A percentile compares a stretch with the other conserved stretches of the same genome.
Evolutionary conservation across 192 early-diverging fungal species (phyloP).

Genomic region (Neocallimastix lanati): DNA sequence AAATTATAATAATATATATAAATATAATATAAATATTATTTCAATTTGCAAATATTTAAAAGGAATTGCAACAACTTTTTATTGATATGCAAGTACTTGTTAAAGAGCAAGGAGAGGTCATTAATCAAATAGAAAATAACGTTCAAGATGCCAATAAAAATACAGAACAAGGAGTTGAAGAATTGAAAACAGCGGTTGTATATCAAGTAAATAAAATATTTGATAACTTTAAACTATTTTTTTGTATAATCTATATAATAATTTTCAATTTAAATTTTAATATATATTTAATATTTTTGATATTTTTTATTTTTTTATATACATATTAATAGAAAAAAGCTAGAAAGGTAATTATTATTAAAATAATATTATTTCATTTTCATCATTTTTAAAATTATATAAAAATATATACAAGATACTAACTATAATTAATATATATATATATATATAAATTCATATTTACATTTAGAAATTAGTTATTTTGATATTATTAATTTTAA

Average conservation of each 20-base stretch:
- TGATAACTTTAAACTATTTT: background rate
- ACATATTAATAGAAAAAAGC: background rate
- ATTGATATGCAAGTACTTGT: conserved; percentile 75
- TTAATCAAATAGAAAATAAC: conserved; percentile 53
- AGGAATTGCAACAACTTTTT: conserved; percentile 73
- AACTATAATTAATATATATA: too few relatives aligned
- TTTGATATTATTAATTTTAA: too few relatives aligned
- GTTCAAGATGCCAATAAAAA: conserved; percentile 36
- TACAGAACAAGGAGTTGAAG: conserved; percentile 35
- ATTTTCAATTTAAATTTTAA: background rate
- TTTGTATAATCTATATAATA: too few relatives aligned
- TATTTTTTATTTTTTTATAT: background rate
- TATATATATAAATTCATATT: too few relatives aligned
- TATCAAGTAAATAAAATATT: background rate
- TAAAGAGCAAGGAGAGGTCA: conserved; percentile 47
- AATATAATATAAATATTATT: too few relatives aligned
- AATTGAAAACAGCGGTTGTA: conserved; percentile 28
- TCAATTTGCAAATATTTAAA: background rate
- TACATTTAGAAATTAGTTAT: too few relatives aligned
- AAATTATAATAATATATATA: too few relatives aligned
- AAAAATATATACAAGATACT: too few relatives aligned
- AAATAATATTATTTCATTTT: background rate
- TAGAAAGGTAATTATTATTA: background rate
- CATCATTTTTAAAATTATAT: too few relatives aligned
- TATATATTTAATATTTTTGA: too few relatives aligned